A percentile compares a stretch with the other conserved stretches of the same genome.
Conservation (phyloP, 75 land plant species). For the Pinus tabuliformis region DNA sequence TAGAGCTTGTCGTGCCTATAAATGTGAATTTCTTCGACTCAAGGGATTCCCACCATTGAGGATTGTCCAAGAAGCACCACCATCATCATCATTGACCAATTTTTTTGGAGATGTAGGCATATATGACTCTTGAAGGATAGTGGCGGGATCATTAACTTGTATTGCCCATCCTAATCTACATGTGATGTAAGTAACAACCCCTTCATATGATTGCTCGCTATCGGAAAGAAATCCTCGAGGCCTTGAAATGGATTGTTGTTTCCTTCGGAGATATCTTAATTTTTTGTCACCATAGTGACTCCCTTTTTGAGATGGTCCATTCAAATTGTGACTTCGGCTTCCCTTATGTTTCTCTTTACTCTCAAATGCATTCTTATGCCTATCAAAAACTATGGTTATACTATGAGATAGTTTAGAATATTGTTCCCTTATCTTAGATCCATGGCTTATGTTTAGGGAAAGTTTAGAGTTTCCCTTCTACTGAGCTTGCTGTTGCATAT, state of each 20-base stretch:
- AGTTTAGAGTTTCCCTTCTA: too few relatives aligned
- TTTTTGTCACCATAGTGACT: too few relatives aligned
- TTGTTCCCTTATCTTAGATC: too few relatives aligned
- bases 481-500: too few relatives aligned
- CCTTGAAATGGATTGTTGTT: constrained; percentile 41
- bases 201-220: constrained; percentile 95
- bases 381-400: too few relatives aligned
- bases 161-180: constrained; percentile 95
- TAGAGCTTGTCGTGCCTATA: constrained; percentile 1
- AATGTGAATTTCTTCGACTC: constrained; percentile 25
- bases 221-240: constrained; percentile 97
- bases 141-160: constrained; percentile 78
- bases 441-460: too few relatives aligned
- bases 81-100: constrained; percentile 70
- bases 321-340: too few relatives aligned
- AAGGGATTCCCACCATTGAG: constrained; percentile 33
- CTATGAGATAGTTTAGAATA: too few relatives aligned
- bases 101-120: constrained; percentile 46
- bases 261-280: too few relatives aligned
- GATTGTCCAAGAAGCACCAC: constrained; percentile 32
- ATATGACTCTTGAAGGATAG: constrained; percentile 65
- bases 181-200: constrained; percentile 62
- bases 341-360: too few relatives aligned
- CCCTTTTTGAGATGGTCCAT: too few relatives aligned
- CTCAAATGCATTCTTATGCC: too few relatives aligned